Evolutionary conservation across 2,329 filamentous ascomycete genomes (phyloP).

Genomic region (Fusarium xylarioides): DNA sequence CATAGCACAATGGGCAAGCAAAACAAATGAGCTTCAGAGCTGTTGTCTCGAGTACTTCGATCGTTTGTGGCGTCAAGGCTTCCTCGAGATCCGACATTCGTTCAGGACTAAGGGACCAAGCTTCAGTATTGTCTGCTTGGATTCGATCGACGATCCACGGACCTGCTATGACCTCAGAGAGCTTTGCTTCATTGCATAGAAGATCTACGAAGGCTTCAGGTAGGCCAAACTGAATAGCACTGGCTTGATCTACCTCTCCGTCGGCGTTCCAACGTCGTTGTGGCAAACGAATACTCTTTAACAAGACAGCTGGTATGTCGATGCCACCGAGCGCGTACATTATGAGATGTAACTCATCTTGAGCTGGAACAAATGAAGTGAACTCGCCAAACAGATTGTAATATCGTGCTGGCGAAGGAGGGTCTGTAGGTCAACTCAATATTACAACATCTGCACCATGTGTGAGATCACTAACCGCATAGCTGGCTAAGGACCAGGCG

Average conservation of each 20-base stretch:
- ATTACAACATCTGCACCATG: rapidly evolving
- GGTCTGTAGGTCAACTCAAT: background rate
- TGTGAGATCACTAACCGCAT: background rate
- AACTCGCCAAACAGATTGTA: slow-evolving; percentile 39
- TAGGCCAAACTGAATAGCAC: slow-evolving; percentile 34
- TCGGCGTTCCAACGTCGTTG: slow-evolving; percentile 36
- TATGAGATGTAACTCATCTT: slow-evolving; percentile 36
- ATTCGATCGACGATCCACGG: slow-evolving; percentile 7
- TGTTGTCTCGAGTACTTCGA: slow-evolving; percentile 18
- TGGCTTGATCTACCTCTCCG: slow-evolving; percentile 37
- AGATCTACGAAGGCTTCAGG: slow-evolving; percentile 21
- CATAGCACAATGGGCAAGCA: slow-evolving; percentile 41
- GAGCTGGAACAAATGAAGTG: slow-evolving; percentile 28
- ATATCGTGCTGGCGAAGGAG: slow-evolving; percentile 1
- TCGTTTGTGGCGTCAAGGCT: slow-evolving; percentile 7
- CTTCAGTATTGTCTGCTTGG: slow-evolving; percentile 12
- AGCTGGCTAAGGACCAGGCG: slow-evolving; percentile 28
- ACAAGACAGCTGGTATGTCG: slow-evolving; percentile 31
- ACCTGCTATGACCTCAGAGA: background rate
- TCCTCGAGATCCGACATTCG: background rate
- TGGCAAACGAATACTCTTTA: slow-evolving; percentile 28
- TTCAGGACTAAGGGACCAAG: slow-evolving; percentile 33
- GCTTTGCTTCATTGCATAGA: slow-evolving; percentile 19
- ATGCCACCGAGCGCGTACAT: slow-evolving; percentile 34
- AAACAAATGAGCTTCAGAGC: slow-evolving; percentile 42